These are phyloP conservation scores for Ceratobasidium sp. DNA, from an alignment of 1,284 basidiomycete species.

Conservation along the genomic window DNA sequence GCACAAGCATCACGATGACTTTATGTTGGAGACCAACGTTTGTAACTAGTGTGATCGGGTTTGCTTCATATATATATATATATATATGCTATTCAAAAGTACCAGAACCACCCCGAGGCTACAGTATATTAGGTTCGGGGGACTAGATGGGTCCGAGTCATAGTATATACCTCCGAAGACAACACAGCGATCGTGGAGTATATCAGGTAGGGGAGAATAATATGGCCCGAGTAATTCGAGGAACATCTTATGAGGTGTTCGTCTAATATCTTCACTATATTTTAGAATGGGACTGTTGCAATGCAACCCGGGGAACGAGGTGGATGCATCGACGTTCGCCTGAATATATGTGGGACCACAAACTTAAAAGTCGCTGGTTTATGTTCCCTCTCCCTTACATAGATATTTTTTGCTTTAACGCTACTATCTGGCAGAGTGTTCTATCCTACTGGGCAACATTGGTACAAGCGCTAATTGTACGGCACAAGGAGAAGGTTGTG, in stretches of 20 bases:
- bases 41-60: neutral
- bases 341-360: constrained; percentile 56
- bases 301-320: constrained; percentile 56
- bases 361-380: constrained; percentile 51
- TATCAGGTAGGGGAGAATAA: constrained; percentile 18
- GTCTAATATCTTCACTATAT: neutral
- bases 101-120: constrained; percentile 56
- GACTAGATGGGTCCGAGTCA: constrained; percentile 48
- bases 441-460: too few species aligned
- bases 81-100: neutral
- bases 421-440: neutral
- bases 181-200: constrained; percentile 49
- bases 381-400: neutral
- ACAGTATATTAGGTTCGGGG: constrained; percentile 49
- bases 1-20: constrained; percentile 5
- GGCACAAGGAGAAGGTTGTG: too few species aligned
- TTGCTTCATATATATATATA: neutral
- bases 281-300: constrained; percentile 51
- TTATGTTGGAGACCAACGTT: neutral
- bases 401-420: neutral
- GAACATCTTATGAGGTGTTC: neutral
- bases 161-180: constrained; percentile 52
- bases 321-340: constrained; percentile 56
- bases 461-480: too few species aligned
- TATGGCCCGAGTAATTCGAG: constrained; percentile 16